A percentile compares a stretch with the other conserved stretches of the same genome.
These are phyloP conservation scores for Suillus subalutaceus DNA, from an alignment of 768 basidiomycete species.

Conservation along the genomic window DNA sequence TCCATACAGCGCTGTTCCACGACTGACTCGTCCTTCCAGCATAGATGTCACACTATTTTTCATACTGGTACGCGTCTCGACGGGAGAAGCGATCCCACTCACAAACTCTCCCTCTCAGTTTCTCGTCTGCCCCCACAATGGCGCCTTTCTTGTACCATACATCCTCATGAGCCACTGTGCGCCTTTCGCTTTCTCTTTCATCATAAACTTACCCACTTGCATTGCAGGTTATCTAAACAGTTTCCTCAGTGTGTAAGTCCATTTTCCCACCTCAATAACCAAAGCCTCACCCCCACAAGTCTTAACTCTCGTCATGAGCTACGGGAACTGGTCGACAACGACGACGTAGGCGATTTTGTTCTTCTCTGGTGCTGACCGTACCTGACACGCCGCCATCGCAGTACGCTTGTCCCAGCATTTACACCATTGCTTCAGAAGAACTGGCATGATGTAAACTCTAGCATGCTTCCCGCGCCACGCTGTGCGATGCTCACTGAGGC, in stretches of 20 bases:
- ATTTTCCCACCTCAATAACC: no score
- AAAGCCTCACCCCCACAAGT: slow-evolving; percentile 14
- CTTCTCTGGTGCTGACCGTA: neutral
- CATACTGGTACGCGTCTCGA: slow-evolving; percentile 21
- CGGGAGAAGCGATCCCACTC: neutral
- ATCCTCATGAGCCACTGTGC: slow-evolving; percentile 42
- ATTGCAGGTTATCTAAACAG: slow-evolving; percentile 39
- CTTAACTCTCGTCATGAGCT: slow-evolving; percentile 33
- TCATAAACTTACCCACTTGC: neutral
- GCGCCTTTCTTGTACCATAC: slow-evolving; percentile 39
- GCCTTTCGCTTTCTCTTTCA: slow-evolving; percentile 12
- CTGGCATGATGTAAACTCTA: neutral
- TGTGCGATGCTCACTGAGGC: neutral
- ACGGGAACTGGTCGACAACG: slow-evolving; percentile 29
- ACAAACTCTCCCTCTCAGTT: slow-evolving; percentile 23
- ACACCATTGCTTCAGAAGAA: slow-evolving; percentile 6
- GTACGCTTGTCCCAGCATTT: slow-evolving; percentile 30
- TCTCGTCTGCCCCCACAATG: slow-evolving; percentile 38
- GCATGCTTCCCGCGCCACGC: neutral
- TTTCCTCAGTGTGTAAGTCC: slow-evolving; percentile 39
- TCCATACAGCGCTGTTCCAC: neutral
- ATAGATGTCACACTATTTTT: slow-evolving; percentile 32
- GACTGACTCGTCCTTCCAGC: slow-evolving; percentile 16
- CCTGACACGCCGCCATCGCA: slow-evolving; percentile 4
- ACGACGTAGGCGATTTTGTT: slow-evolving; percentile 22